Percentiles rank a stretch among this genome's conserved stretches.
phyloP scores from a whole-genome alignment of 768 basidiomycete species.

The Lactarius sp. region DNA sequence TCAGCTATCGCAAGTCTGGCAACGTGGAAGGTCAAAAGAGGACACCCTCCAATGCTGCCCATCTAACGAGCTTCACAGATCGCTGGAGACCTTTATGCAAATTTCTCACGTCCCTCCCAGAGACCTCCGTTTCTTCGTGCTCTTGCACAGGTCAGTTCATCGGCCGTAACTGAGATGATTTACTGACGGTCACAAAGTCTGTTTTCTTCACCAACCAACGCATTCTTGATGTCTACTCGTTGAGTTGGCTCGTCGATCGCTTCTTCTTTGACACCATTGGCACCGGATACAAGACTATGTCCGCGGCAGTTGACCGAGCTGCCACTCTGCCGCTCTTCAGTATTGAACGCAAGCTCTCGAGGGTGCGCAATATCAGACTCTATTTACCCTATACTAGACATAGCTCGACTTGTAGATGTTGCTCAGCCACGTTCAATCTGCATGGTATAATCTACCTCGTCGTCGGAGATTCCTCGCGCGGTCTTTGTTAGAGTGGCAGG shows the following conservation, averaged over 20 bases:
- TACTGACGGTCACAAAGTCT: constrained; percentile 10
- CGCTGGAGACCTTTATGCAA: constrained; percentile 47
- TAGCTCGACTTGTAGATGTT: constrained; percentile 42
- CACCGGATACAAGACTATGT: constrained; percentile 50
- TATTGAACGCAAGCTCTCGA: constrained; percentile 38
- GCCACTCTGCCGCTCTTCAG: constrained; percentile 37
- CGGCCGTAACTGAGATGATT: constrained; percentile 14
- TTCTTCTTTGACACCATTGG: constrained; percentile 47
- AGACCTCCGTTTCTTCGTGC: constrained; percentile 59
- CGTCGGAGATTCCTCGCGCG: constrained; percentile 62
- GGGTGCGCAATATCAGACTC: constrained; percentile 29
- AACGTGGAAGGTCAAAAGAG: constrained; percentile 56
- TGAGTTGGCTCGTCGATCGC: constrained; percentile 51
- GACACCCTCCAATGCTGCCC: neutral
- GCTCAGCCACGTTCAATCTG: constrained; percentile 51
- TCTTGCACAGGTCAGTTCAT: constrained; percentile 48
- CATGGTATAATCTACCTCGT: constrained; percentile 66
- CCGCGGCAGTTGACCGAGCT: constrained; percentile 36
- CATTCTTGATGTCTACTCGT: constrained; percentile 39
- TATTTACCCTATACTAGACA: constrained; percentile 1
- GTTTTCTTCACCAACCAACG: constrained; percentile 7
- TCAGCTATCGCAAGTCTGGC: constrained; percentile 41
- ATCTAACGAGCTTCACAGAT: constrained; percentile 32
- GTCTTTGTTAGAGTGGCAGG: constrained; percentile 60
- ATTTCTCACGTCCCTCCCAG: constrained; percentile 39